These are phyloP conservation scores for Lepraria neglecta DNA, from an alignment of 495 filamentous ascomycete species.

Conservation along the genomic window DNA sequence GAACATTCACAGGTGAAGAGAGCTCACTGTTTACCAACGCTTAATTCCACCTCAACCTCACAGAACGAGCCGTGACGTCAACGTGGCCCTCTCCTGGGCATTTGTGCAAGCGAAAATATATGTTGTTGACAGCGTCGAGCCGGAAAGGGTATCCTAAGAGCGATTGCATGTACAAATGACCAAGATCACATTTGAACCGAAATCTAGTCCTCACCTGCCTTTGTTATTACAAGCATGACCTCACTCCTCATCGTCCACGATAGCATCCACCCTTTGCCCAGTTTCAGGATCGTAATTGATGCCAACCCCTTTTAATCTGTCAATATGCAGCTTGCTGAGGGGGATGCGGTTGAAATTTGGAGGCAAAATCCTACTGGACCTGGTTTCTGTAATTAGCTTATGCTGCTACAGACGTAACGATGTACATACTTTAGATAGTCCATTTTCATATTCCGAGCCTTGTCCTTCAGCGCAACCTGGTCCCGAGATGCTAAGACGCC, in stretches of 20 bases:
- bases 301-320: conserved; percentile 16
- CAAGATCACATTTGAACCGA: background rate
- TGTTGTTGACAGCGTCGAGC: background rate
- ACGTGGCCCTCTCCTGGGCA: background rate
- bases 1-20: background rate
- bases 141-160: conserved; percentile 1
- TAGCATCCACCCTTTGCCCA: conserved; percentile 23
- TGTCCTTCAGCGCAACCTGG: conserved; percentile 61
- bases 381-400: conserved; percentile 2
- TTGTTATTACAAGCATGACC: background rate
- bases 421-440: conserved; percentile 50
- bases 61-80: too few relatives aligned
- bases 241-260: conserved; percentile 12
- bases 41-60: too few relatives aligned
- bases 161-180: background rate
- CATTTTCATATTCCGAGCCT: conserved; percentile 57
- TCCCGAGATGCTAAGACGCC: conserved; percentile 42
- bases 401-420: background rate
- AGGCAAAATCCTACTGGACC: conserved; percentile 21
- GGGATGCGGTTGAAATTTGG: conserved; percentile 24
- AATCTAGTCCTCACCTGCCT: background rate
- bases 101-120: background rate
- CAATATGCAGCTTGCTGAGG: conserved; percentile 21
- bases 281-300: conserved; percentile 24
- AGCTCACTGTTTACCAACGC: background rate